phyloP scores from a whole-genome alignment of 805 yeast species.

The Yamadazyma kitorensis region DNA sequence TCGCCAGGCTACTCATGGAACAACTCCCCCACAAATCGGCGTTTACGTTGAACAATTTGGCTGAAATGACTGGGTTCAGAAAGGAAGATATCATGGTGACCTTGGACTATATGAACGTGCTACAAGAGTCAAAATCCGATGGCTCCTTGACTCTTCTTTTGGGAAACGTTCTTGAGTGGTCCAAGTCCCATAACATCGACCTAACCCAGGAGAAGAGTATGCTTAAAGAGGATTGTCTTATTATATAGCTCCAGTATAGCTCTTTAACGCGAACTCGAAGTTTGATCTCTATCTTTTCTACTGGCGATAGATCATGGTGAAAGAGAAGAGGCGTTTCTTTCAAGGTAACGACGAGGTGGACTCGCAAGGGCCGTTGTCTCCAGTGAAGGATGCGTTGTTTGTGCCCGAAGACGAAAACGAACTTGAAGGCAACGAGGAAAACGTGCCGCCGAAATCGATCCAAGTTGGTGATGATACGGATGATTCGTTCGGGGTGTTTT shows the following conservation, averaged over 20 bases:
- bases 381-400: not conserved
- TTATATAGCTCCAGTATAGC: conserved; percentile 18
- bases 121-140: conserved; percentile 7
- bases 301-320: too few species aligned
- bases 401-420: too few species aligned
- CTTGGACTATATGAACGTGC: conserved; percentile 50
- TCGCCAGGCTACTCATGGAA: conserved; percentile 20
- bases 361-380: not conserved
- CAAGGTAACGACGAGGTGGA: not conserved
- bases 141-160: conserved; percentile 4
- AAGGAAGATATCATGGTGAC: conserved; percentile 59
- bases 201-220: conserved; percentile 22
- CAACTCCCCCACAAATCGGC: conserved; percentile 5
- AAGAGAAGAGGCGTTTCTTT: conserved; percentile 4
- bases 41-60: conserved; percentile 47
- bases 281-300: too few species aligned
- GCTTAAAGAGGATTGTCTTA: conserved; percentile 29
- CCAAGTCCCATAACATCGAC: conserved; percentile 22
- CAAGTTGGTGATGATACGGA: not conserved
- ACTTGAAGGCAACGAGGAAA: too few species aligned
- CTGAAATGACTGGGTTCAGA: conserved; percentile 61
- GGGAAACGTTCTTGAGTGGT: conserved; percentile 28
- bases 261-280: too few species aligned
- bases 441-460: conserved; percentile 2
- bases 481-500: conserved; percentile 1